Evolutionary conservation across 495 filamentous ascomycete genomes (phyloP).

Genomic region (Pyronema domesticum): DNA sequence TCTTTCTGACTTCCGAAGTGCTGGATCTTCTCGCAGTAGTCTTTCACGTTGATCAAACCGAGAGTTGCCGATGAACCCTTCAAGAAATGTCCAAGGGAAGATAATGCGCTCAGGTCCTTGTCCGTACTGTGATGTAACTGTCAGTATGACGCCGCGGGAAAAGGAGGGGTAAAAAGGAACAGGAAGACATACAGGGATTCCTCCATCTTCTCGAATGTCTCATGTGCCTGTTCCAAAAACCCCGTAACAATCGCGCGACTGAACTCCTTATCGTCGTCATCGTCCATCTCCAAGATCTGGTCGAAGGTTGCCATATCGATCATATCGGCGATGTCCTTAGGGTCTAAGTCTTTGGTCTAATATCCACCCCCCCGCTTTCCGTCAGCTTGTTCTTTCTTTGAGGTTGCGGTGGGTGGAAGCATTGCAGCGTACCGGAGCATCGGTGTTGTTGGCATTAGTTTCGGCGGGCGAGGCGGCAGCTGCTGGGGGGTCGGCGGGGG

Average conservation of each 20-base stretch:
- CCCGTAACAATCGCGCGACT: constrained; percentile 71
- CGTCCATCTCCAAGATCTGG: constrained; percentile 67
- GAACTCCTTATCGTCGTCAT: constrained; percentile 63
- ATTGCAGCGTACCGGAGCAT: no score
- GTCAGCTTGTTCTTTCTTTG: background rate
- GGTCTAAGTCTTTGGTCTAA: constrained; percentile 6
- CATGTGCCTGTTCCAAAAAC: constrained; percentile 82
- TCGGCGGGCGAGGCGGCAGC: no score
- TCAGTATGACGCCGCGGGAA: background rate
- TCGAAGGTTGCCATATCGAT: constrained; percentile 70
- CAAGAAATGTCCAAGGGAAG: constrained; percentile 77
- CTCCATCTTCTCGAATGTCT: constrained; percentile 78
- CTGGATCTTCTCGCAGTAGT: constrained; percentile 90
- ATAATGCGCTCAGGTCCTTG: constrained; percentile 52
- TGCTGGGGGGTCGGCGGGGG: no score
- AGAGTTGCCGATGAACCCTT: constrained; percentile 97
- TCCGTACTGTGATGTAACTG: constrained; percentile 32
- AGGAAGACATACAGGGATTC: constrained; percentile 47
- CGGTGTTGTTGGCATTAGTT: no score
- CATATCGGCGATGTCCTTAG: constrained; percentile 34
- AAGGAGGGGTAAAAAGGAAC: background rate
- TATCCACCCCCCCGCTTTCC: constrained; percentile 7
- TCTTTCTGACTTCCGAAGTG: constrained; percentile 69
- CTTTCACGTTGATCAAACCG: constrained; percentile 78
- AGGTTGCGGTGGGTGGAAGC: background rate